Evolutionary conservation across 75 land plant species (phyloP), one percentile per base, ranked within the genome.

Genomic region (Azolla pinnata): DNA sequence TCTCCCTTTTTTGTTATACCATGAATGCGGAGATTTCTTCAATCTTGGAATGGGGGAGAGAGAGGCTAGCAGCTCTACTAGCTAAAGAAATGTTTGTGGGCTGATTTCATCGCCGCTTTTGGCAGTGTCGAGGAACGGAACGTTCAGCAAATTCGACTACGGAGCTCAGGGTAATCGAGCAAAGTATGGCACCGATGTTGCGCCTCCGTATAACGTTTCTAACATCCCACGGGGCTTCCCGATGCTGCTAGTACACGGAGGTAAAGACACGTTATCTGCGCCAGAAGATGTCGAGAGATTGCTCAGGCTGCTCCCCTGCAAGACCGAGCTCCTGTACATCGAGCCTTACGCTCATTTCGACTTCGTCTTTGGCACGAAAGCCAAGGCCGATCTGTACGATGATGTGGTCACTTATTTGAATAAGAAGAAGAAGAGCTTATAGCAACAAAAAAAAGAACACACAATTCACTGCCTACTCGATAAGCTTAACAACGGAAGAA

Each of bases 241-340:
- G 0, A 0, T 93, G 62, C 87, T 96, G 96, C 88, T 93, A 90
- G 86, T 78, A 33, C 79, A 83, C 45, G 98, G 98, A 12, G 98
- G 95, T 8, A 67, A 60, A 2, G 98, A 93, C 69, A 84, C 71
- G 0, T 58, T 93, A 47, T 80, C 95, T 14, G 95, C 85, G 68
- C 25, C 74, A 0, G 72, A 59, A 0, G 98, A 93, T 67, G 60
- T 85, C 0, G 32, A 69, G n/a, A 86, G 58, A 56, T 88, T 83
- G 21, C 70, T 93, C 14, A 56, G 62, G 45, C 69, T 79, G 44
- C 60, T 93, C 42, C 65, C 26, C 54, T 62, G 81, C 32, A 56
- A 67, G 14, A 87, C 90, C 17, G 67, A 83, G 60, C 44, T 88
- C 52, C 66, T 93, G n/a, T 83, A 76, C 45, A 52, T 87, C 12